phyloP scores from a whole-genome alignment of 108 stramenopile species.

The Nitzschia sp. region DNA sequence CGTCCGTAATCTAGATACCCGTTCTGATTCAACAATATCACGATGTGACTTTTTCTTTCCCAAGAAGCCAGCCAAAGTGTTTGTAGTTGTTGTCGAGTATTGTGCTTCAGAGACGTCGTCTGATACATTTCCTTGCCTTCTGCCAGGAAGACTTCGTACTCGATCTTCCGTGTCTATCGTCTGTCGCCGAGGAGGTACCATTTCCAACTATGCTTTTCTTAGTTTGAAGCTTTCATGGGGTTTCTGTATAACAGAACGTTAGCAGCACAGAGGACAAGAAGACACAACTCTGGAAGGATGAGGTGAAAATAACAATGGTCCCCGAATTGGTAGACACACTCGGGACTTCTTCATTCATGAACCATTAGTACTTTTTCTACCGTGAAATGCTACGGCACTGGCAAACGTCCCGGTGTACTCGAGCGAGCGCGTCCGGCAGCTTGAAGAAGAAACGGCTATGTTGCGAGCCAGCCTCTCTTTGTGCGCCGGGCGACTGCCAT shows the following conservation, averaged over 20 bases:
- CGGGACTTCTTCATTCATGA: background rate
- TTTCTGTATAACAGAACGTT: background rate
- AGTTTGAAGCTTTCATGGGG: no score
- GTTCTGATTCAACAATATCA: background rate
- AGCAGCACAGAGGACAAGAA: background rate
- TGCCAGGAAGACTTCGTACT: background rate
- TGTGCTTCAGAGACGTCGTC: constrained; percentile 8
- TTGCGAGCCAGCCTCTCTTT: no score
- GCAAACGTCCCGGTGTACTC: no score
- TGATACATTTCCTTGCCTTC: background rate
- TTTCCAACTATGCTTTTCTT: background rate
- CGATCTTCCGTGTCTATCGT: background rate
- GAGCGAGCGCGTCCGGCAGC: no score
- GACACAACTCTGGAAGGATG: background rate
- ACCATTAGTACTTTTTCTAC: no score
- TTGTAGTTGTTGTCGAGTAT: constrained; percentile 9
- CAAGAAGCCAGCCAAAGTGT: constrained; percentile 33
- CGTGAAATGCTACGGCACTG: no score
- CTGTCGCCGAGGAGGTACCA: background rate
- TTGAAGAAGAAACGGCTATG: no score
- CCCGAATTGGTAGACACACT: no score
- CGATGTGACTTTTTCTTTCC: background rate
- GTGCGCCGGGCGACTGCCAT: no score
- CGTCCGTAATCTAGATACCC: background rate
- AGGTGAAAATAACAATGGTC: no score